Evolutionary conservation across 768 basidiomycete genomes (phyloP).

Genomic region (Holtermannia corniformis): DNA sequence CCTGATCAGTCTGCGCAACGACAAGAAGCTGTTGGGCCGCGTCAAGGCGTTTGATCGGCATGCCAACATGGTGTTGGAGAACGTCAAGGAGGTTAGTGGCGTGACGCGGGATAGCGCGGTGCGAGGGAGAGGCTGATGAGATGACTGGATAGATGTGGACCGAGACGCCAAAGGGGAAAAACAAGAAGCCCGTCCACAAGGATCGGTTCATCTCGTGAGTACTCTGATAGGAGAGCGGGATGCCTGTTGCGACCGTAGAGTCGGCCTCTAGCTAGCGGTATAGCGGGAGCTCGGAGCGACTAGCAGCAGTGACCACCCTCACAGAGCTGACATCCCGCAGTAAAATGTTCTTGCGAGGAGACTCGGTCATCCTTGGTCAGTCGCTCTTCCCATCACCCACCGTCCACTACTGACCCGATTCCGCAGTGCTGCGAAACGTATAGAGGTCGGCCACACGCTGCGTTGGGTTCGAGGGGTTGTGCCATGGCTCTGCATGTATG

Average conservation of each 20-base stretch:
- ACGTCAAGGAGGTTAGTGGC: conserved; percentile 79
- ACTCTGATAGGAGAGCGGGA: neutral
- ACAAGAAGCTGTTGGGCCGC: conserved; percentile 77
- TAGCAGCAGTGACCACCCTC: too few relatives aligned
- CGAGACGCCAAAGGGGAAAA: conserved; percentile 92
- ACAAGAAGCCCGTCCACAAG: conserved; percentile 98
- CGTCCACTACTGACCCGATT: neutral
- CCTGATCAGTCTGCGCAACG: conserved; percentile 91
- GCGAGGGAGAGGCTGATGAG: neutral
- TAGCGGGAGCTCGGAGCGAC: too few relatives aligned
- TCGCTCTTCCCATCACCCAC: conserved; percentile 1
- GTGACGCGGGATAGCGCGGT: neutral
- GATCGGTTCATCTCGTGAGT: conserved; percentile 74
- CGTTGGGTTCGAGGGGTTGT: neutral
- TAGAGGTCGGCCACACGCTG: too few relatives aligned
- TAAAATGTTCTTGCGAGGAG: conserved; percentile 96
- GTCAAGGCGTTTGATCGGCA: conserved; percentile 99
- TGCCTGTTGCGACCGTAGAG: too few relatives aligned
- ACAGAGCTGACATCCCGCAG: conserved; percentile 43
- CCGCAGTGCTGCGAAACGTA: conserved; percentile 30
- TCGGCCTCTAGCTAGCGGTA: too few relatives aligned
- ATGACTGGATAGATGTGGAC: conserved; percentile 83
- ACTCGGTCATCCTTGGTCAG: conserved; percentile 90
- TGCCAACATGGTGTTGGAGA: conserved; percentile 97
- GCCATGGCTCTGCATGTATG: too few relatives aligned